Evolutionary conservation across 2,329 filamentous ascomycete genomes (phyloP).

Genomic region (Gaeumannomyces tritici): DNA sequence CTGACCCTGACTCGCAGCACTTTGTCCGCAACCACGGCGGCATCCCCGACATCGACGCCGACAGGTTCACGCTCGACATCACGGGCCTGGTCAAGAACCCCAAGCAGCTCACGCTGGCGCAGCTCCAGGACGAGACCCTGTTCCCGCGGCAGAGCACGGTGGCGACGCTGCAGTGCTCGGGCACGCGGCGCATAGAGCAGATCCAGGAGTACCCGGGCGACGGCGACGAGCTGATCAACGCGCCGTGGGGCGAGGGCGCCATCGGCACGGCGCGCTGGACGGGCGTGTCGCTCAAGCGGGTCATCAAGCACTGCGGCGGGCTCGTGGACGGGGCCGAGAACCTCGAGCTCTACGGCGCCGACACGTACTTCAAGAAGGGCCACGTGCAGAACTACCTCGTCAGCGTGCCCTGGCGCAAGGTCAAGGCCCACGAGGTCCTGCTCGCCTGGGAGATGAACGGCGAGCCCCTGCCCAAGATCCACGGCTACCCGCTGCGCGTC

Average conservation of each 20-base stretch:
- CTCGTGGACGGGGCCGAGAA: constrained; percentile 44
- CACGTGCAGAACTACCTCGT: constrained; percentile 59
- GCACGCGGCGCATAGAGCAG: constrained; percentile 60
- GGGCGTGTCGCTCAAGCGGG: constrained; percentile 56
- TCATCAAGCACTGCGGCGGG: constrained; percentile 62
- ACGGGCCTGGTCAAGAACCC: constrained; percentile 49
- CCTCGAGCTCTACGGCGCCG: constrained; percentile 59
- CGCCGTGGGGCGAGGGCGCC: constrained; percentile 55
- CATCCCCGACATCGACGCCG: constrained; percentile 53
- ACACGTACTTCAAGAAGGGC: constrained; percentile 64
- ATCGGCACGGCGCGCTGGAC: constrained; percentile 56
- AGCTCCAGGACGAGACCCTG: constrained; percentile 47
- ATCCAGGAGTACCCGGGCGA: constrained; percentile 56
- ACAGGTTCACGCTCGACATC: constrained; percentile 40
- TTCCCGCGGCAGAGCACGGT: constrained; percentile 52
- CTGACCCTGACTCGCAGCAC: constrained; percentile 1
- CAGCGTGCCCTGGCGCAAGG: constrained; percentile 57
- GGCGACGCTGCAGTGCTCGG: constrained; percentile 58
- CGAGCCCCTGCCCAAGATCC: constrained; percentile 51
- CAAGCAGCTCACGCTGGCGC: constrained; percentile 43
- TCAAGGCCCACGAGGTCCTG: constrained; percentile 56
- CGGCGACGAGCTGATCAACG: constrained; percentile 50
- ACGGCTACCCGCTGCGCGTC: constrained; percentile 53
- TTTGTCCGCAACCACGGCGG: constrained; percentile 67
- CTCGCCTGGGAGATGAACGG: constrained; percentile 67